Percentiles rank a stretch among this genome's conserved stretches.
These are phyloP conservation scores for Boletus barrowsii DNA, from an alignment of 768 basidiomycete species.

Conservation along the genomic window DNA sequence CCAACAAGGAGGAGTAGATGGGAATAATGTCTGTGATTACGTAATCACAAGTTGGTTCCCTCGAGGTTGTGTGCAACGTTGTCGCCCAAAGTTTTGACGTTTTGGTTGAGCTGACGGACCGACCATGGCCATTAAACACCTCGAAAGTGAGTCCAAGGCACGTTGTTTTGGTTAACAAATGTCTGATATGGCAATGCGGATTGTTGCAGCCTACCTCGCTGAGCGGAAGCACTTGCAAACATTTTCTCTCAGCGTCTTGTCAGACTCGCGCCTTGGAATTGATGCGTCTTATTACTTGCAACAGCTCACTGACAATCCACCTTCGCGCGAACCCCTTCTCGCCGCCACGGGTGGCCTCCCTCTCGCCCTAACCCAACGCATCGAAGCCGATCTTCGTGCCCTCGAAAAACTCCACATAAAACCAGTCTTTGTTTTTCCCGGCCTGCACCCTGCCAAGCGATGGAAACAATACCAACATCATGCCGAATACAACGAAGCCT, in stretches of 20 bases:
- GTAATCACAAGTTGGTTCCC: conserved; percentile 22
- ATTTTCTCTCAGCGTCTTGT: conserved; percentile 73
- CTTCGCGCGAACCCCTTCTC: conserved; percentile 84
- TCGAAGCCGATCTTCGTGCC: conserved; percentile 87
- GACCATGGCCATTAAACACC: conserved; percentile 77
- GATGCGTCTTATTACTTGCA: conserved; percentile 92
- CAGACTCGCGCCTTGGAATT: conserved; percentile 93
- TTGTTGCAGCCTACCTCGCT: conserved; percentile 64
- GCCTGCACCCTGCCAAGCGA: conserved; percentile 74
- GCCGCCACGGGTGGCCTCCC: conserved; percentile 95
- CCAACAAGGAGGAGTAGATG: background rate
- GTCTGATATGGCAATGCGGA: background rate
- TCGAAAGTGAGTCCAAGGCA: conserved; percentile 59
- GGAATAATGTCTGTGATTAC: conserved; percentile 20
- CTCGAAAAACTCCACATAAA: conserved; percentile 93
- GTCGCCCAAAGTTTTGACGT: conserved; percentile 9
- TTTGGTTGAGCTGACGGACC: conserved; percentile 9
- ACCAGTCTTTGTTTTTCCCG: conserved; percentile 97
- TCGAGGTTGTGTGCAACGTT: conserved; percentile 21
- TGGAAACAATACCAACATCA: conserved; percentile 55
- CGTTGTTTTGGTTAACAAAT: background rate
- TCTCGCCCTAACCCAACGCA: conserved; percentile 78
- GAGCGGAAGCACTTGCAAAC: conserved; percentile 89
- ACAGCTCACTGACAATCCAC: conserved; percentile 68
- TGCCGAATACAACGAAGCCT: conserved; percentile 59